These are phyloP conservation scores for Millerozyma acaciae DNA, from an alignment of 805 yeast species.

Conservation along the genomic window DNA sequence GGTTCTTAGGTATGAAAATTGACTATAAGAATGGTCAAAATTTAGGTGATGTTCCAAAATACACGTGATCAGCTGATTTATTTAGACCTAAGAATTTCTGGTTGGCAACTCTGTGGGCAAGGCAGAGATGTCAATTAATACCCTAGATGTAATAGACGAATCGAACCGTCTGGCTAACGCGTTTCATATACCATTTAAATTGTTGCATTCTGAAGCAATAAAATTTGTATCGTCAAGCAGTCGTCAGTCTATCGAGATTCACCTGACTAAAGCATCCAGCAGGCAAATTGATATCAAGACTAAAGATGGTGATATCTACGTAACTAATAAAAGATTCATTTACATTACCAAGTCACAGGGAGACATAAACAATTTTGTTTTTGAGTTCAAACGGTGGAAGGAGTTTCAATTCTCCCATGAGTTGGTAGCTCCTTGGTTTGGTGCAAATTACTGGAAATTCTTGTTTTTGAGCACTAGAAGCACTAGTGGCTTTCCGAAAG, in stretches of 20 bases:
- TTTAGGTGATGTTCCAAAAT: too few species aligned
- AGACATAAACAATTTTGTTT: slow-evolving; percentile 39
- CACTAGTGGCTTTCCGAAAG: slow-evolving; percentile 35
- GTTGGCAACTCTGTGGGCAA: too few species aligned
- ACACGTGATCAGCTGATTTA: too few species aligned
- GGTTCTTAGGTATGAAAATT: not conserved
- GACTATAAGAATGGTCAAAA: slow-evolving; percentile 2
- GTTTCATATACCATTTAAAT: slow-evolving; percentile 14
- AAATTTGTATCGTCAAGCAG: slow-evolving; percentile 10
- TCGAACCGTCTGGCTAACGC: slow-evolving; percentile 6
- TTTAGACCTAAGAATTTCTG: too few species aligned
- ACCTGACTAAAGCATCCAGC: slow-evolving; percentile 13
- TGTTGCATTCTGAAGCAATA: slow-evolving; percentile 17
- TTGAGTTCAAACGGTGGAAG: slow-evolving; percentile 26
- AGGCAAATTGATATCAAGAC: slow-evolving; percentile 24
- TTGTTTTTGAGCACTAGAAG: slow-evolving; percentile 31
- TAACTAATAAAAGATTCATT: slow-evolving; percentile 42
- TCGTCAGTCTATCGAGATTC: slow-evolving; percentile 29
- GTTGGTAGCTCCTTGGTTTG: slow-evolving; percentile 51
- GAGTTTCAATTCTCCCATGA: slow-evolving; percentile 33
- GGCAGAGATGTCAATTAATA: slow-evolving; percentile 32
- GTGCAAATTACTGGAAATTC: slow-evolving; percentile 47
- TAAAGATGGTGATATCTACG: slow-evolving; percentile 35
- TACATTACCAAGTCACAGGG: slow-evolving; percentile 37
- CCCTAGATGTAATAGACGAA: slow-evolving; percentile 15